These are phyloP conservation scores for Strobilomyces echinocephalus DNA, from an alignment of 768 basidiomycete species.

Conservation along the genomic window DNA sequence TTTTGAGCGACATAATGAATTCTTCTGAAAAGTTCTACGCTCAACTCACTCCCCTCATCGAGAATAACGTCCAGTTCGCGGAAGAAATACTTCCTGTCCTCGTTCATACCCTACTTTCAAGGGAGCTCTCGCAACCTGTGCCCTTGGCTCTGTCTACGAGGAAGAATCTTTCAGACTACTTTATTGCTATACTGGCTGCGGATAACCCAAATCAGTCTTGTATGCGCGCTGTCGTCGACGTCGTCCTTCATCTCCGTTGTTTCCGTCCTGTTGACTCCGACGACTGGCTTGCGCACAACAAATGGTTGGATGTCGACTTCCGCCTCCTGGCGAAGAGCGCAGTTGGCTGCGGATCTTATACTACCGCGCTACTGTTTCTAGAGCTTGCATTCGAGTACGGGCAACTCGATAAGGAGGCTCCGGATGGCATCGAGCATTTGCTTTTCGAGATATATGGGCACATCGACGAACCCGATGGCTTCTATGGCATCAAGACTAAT, in stretches of 20 bases:
- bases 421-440: constrained; percentile 52
- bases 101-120: constrained; percentile 60
- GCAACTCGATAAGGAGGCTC: constrained; percentile 25
- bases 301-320: constrained; percentile 80
- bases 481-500: constrained; percentile 83
- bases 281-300: constrained; percentile 54
- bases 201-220: constrained; percentile 40
- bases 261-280: constrained; percentile 40
- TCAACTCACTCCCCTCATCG: constrained; percentile 58
- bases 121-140: constrained; percentile 14
- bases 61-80: constrained; percentile 52
- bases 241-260: constrained; percentile 75
- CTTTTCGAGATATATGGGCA: constrained; percentile 91
- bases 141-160: constrained; percentile 2
- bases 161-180: constrained; percentile 22
- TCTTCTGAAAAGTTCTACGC: constrained; percentile 57
- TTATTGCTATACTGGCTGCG: constrained; percentile 22
- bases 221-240: constrained; percentile 60
- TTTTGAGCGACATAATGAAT: constrained; percentile 59
- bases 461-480: constrained; percentile 97
- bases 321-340: constrained; percentile 68
- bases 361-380: constrained; percentile 84
- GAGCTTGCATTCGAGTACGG: constrained; percentile 66
- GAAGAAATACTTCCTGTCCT: constrained; percentile 68
- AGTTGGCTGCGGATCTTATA: constrained; percentile 75